A percentile compares a stretch with the other conserved stretches of the same genome.
Evolutionary conservation across 306 rosid species (phyloP).

Genomic region (Vigna nakashimae): DNA sequence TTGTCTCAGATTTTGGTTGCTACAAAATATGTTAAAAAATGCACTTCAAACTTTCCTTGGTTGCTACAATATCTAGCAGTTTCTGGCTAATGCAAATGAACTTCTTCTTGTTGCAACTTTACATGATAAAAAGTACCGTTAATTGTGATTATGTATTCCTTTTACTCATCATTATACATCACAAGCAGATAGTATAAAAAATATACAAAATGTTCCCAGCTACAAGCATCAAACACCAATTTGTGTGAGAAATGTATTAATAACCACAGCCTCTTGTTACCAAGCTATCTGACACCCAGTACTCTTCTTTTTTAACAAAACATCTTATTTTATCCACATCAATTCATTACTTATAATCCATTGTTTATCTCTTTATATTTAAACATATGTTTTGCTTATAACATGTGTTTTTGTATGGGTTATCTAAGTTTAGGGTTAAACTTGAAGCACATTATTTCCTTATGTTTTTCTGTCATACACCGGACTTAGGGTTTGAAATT

Average conservation of each 20-base stretch:
- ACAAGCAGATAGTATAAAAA: not conserved
- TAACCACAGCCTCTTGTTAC: not conserved
- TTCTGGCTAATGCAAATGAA: conserved; percentile 11
- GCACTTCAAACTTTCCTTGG: conserved; percentile 11
- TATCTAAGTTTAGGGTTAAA: conserved; percentile 46
- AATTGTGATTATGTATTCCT: not conserved
- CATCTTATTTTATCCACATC: not conserved
- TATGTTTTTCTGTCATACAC: not conserved
- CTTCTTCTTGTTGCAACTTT: not conserved
- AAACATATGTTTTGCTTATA: not conserved
- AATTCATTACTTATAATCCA: not conserved
- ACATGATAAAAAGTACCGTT: not conserved
- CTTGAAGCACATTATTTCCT: conserved; percentile 4
- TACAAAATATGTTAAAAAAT: conserved; percentile 27
- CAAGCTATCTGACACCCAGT: not conserved
- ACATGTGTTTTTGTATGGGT: not conserved
- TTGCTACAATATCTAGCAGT: conserved; percentile 13
- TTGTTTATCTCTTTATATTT: not conserved
- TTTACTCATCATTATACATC: not conserved
- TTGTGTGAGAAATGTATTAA: not conserved
- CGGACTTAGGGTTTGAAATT: conserved; percentile 31
- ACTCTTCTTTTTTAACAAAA: not conserved
- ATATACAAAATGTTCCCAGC: not conserved
- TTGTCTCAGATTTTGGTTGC: conserved; percentile 4
- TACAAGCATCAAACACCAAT: not conserved